These are phyloP conservation scores for Mucor piriformis DNA, from an alignment of 371 early-diverging fungal species.

Conservation along the genomic window DNA sequence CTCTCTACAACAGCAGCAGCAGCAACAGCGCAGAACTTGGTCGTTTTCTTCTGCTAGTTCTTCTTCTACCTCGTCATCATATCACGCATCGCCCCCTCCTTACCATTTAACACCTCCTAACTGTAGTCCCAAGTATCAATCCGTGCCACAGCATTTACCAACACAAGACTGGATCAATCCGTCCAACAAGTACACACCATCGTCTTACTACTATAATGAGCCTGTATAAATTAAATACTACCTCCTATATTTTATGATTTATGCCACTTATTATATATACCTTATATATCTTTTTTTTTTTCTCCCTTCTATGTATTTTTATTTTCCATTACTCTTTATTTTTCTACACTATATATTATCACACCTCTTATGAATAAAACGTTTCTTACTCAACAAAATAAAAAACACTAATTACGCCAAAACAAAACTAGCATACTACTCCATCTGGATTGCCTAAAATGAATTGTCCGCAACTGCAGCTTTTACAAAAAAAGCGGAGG, in stretches of 20 bases:
- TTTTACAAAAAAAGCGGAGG: no score
- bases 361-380: neutral
- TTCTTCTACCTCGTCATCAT: slow-evolving; percentile 1
- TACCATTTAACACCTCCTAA: neutral
- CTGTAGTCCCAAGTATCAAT: neutral
- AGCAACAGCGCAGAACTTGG: neutral
- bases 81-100: neutral
- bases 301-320: neutral
- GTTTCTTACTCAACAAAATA: no score
- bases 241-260: neutral
- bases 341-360: no score
- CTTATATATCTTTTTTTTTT: neutral
- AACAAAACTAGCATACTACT: no score
- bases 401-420: no score
- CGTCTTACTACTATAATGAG: neutral
- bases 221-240: neutral
- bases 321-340: neutral
- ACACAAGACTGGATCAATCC: neutral
- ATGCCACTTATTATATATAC: neutral
- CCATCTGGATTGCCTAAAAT: no score
- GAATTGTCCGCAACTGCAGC: no score
- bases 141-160: neutral
- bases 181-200: neutral
- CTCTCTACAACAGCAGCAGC: neutral
- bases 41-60: slow-evolving; percentile 10